These are phyloP conservation scores for Candida orba DNA, from an alignment of 805 yeast genomes.

Conservation along the genomic window DNA sequence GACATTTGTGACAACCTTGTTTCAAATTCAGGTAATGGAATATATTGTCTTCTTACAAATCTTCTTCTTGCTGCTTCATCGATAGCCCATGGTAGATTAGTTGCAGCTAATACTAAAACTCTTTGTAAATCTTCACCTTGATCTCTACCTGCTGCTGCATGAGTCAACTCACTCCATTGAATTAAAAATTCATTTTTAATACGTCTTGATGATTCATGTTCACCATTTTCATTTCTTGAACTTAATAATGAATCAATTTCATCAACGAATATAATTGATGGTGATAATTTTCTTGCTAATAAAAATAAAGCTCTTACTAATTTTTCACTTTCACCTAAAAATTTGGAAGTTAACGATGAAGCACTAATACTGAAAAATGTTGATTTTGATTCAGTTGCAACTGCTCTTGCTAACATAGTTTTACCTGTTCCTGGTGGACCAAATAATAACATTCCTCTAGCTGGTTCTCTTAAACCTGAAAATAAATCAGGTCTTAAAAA, in stretches of 20 bases:
- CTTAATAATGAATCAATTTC: slow-evolving; percentile 90
- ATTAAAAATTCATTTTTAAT: slow-evolving; percentile 90
- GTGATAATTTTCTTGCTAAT: slow-evolving; percentile 80
- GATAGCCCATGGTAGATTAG: slow-evolving; percentile 94
- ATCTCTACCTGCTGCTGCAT: slow-evolving; percentile 68
- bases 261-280: slow-evolving; percentile 91
- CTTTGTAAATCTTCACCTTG: slow-evolving; percentile 31
- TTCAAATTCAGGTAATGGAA: slow-evolving; percentile 86
- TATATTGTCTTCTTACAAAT: slow-evolving; percentile 87
- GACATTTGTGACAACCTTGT: slow-evolving; percentile 69
- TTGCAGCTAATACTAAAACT: slow-evolving; percentile 88
- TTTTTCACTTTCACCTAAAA: slow-evolving; percentile 84
- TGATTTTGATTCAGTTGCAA: slow-evolving; percentile 91
- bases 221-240: slow-evolving; percentile 67
- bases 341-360: slow-evolving; percentile 78
- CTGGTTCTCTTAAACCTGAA: slow-evolving; percentile 89
- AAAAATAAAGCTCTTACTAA: slow-evolving; percentile 83
- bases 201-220: slow-evolving; percentile 83
- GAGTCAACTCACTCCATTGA: slow-evolving; percentile 91
- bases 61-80: slow-evolving; percentile 97
- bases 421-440: slow-evolving; percentile 99
- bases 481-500: slow-evolving; percentile 90
- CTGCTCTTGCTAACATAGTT: slow-evolving; percentile 96
- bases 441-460: slow-evolving; percentile 89
- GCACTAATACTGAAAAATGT: slow-evolving; percentile 92